Evolutionary conservation across 306 rosid species (phyloP).

Genomic region (Malus fusca): DNA sequence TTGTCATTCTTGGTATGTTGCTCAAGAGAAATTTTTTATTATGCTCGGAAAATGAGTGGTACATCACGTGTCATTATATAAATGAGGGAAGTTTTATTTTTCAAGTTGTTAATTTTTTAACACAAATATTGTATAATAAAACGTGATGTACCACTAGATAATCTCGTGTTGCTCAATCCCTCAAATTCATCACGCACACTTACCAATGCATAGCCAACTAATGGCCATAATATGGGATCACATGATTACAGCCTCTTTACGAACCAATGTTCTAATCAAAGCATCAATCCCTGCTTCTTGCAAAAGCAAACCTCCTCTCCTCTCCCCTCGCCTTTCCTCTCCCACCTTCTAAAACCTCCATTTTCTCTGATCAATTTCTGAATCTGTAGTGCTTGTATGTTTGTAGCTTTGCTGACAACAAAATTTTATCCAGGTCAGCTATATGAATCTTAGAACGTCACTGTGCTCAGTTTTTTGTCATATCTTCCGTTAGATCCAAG

Average conservation of each 20-base stretch:
- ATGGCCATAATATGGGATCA: neutral
- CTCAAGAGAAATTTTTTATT: too few relatives aligned
- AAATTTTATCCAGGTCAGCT: too few relatives aligned
- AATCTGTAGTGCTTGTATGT: neutral
- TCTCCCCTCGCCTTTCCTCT: neutral
- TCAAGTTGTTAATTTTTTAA: too few relatives aligned
- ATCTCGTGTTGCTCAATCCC: neutral
- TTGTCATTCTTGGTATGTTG: neutral
- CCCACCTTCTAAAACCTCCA: neutral
- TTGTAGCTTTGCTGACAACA: neutral
- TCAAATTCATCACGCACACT: neutral
- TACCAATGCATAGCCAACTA: neutral
- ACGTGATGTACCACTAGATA: too few relatives aligned
- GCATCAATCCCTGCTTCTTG: neutral
- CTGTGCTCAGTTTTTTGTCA: too few relatives aligned
- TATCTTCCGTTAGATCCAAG: too few relatives aligned
- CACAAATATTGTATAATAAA: too few relatives aligned
- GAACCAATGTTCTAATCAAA: too few relatives aligned
- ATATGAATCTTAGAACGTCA: too few relatives aligned
- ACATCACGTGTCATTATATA: too few relatives aligned
- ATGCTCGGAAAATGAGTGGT: too few relatives aligned
- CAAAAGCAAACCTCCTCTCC: neutral
- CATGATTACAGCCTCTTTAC: neutral
- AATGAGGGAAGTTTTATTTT: too few relatives aligned
- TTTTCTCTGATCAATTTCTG: neutral